phyloP scores from a whole-genome alignment of 2,329 filamentous ascomycete species.

The Penicillium brasilianum region DNA sequence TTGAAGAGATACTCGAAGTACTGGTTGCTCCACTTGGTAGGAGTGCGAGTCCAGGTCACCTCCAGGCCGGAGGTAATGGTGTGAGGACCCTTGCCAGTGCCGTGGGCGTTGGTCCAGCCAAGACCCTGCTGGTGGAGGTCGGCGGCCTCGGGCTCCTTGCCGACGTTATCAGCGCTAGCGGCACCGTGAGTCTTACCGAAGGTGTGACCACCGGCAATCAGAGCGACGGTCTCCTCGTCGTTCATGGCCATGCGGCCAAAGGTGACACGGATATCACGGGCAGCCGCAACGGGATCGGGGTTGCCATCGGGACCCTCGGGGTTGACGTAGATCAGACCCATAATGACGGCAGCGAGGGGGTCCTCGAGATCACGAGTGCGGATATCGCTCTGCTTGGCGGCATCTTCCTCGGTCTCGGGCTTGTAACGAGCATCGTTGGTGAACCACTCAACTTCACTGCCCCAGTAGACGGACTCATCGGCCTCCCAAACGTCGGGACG shows the following conservation, averaged over 20 bases:
- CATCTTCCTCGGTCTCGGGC: constrained; percentile 50
- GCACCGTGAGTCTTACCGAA: constrained; percentile 85
- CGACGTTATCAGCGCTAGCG: constrained; percentile 66
- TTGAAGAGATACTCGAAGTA: constrained; percentile 79
- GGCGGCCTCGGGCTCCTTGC: constrained; percentile 69
- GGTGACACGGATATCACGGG: constrained; percentile 73
- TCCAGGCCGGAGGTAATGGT: constrained; percentile 78
- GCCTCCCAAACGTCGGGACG: constrained; percentile 75
- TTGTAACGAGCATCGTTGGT: constrained; percentile 69
- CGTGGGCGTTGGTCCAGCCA: constrained; percentile 71
- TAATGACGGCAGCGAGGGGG: constrained; percentile 70
- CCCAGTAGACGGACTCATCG: constrained; percentile 79
- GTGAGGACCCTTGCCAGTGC: constrained; percentile 70
- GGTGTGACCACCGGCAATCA: constrained; percentile 78
- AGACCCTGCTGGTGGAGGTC: constrained; percentile 70
- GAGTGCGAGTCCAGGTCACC: constrained; percentile 78
- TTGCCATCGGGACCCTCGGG: constrained; percentile 76
- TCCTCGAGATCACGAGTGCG: constrained; percentile 69
- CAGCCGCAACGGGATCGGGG: constrained; percentile 71
- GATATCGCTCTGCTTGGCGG: constrained; percentile 51
- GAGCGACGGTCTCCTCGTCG: constrained; percentile 78
- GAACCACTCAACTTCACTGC: constrained; percentile 74
- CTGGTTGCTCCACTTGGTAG: constrained; percentile 75
- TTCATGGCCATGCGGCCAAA: constrained; percentile 84
- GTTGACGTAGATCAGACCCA: constrained; percentile 84